Evolutionary conservation across 2,329 filamentous ascomycete species (phyloP).

Genomic region (Corniculantispora saksenae): DNA sequence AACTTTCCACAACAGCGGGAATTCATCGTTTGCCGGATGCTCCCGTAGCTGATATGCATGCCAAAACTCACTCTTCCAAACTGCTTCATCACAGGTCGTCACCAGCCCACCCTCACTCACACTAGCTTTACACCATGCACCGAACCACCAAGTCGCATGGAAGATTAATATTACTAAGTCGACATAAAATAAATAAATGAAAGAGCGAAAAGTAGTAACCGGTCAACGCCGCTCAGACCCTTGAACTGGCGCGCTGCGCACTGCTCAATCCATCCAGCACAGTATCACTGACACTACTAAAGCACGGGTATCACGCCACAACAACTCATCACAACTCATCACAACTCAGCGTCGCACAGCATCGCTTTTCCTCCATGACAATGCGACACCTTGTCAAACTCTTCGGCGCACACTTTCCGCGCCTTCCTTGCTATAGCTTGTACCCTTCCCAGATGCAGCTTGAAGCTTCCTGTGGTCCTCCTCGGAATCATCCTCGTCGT

Average conservation of each 20-base stretch:
- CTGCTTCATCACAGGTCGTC: too few species aligned
- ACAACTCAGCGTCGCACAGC: not conserved
- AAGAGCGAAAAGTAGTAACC: not conserved
- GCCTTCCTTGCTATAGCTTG: conserved; percentile 16
- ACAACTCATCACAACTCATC: not conserved
- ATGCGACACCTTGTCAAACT: not conserved
- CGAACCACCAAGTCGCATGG: too few species aligned
- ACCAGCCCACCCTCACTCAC: too few species aligned
- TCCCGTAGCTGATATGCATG: not conserved
- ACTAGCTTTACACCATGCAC: too few species aligned
- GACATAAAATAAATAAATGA: not conserved
- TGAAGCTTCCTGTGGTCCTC: conserved; percentile 6
- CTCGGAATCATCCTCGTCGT: conserved; percentile 43
- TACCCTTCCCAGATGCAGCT: not conserved
- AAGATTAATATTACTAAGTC: not conserved
- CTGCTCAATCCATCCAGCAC: not conserved
- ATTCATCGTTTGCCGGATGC: not conserved
- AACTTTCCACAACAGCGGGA: not conserved
- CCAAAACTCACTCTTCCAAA: too few species aligned
- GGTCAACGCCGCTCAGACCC: not conserved
- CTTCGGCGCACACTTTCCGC: conserved; percentile 8
- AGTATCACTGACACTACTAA: not conserved
- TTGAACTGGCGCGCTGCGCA: not conserved
- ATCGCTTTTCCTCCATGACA: not conserved
- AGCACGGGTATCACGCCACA: conserved; percentile 15